phyloP scores from a whole-genome alignment of 371 early-diverging fungal genomes.

The Saksenaea oblongispora region DNA sequence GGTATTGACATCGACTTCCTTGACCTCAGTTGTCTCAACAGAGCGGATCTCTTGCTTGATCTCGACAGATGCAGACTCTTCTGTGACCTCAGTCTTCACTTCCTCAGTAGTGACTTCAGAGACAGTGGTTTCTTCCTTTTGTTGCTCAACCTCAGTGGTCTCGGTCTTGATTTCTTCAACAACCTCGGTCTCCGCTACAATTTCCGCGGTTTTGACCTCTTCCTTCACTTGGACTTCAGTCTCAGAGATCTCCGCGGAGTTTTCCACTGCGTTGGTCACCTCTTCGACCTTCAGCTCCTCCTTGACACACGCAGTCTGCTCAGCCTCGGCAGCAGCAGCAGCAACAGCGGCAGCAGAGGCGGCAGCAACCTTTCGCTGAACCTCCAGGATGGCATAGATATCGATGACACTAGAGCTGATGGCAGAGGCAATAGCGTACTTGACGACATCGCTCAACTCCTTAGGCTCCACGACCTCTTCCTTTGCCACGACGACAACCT shows the following conservation, averaged over 20 bases:
- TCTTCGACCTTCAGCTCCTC: background rate
- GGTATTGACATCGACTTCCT: background rate
- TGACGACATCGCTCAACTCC: background rate
- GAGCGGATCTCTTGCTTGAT: background rate
- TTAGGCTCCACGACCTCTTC: background rate
- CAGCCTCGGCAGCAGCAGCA: slow-evolving; percentile 9
- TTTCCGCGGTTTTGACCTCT: slow-evolving; percentile 11
- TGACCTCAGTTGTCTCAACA: background rate
- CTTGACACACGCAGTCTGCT: background rate
- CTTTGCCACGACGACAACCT: background rate
- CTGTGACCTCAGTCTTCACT: background rate
- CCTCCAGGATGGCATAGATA: slow-evolving; percentile 15
- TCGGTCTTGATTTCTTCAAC: background rate
- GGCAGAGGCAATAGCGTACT: background rate
- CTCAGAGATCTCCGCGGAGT: background rate
- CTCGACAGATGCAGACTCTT: background rate
- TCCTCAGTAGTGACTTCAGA: background rate
- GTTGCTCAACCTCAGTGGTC: slow-evolving; percentile 4
- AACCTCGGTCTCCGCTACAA: background rate
- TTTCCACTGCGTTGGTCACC: background rate
- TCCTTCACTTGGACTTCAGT: background rate
- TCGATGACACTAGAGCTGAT: background rate
- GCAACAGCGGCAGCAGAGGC: slow-evolving; percentile 7
- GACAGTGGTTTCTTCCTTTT: too few species aligned
- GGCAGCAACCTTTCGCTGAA: slow-evolving; percentile 1